These are phyloP conservation scores for Phytophthora kernoviae DNA, from an alignment of 352 stramenopile genomes.

Conservation along the genomic window DNA sequence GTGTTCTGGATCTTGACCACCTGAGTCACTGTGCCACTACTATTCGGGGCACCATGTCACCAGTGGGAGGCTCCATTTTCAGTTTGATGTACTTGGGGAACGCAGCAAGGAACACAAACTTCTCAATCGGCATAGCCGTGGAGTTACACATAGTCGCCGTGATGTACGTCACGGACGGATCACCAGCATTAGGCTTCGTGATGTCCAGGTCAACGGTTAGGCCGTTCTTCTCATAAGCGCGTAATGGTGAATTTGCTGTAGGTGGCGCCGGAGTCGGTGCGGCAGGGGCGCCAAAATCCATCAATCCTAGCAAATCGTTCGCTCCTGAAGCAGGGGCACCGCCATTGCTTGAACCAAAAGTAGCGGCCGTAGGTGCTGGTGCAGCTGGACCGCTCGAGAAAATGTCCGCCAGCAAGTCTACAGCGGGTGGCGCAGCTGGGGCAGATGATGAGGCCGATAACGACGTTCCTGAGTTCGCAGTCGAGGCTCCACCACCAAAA, in stretches of 20 bases:
- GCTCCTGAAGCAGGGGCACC: slow-evolving; percentile 19
- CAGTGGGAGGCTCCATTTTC: slow-evolving; percentile 97
- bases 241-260: slow-evolving; percentile 63
- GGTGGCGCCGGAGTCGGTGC: slow-evolving; percentile 26
- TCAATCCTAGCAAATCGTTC: slow-evolving; percentile 69
- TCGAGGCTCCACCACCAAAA: slow-evolving; percentile 80
- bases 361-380: slow-evolving; percentile 25
- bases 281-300: slow-evolving; percentile 72
- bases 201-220: slow-evolving; percentile 92
- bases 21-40: slow-evolving; percentile 89
- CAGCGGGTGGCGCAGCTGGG: slow-evolving; percentile 34
- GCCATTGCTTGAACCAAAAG: slow-evolving; percentile 21
- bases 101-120: slow-evolving; percentile 94
- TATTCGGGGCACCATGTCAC: slow-evolving; percentile 90
- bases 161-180: slow-evolving; percentile 93
- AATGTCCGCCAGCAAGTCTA: slow-evolving; percentile 96
- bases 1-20: slow-evolving; percentile 96
- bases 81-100: slow-evolving; percentile 98
- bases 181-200: slow-evolving; percentile 92
- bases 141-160: slow-evolving; percentile 94
- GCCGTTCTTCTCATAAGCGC: slow-evolving; percentile 96
- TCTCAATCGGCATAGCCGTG: slow-evolving; percentile 84
- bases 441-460: slow-evolving; percentile 30
- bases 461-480: slow-evolving; percentile 21
- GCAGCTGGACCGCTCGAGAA: slow-evolving; percentile 69